phyloP scores from a whole-genome alignment of 208 protist species.

The Trypanosoma cruzi region DNA sequence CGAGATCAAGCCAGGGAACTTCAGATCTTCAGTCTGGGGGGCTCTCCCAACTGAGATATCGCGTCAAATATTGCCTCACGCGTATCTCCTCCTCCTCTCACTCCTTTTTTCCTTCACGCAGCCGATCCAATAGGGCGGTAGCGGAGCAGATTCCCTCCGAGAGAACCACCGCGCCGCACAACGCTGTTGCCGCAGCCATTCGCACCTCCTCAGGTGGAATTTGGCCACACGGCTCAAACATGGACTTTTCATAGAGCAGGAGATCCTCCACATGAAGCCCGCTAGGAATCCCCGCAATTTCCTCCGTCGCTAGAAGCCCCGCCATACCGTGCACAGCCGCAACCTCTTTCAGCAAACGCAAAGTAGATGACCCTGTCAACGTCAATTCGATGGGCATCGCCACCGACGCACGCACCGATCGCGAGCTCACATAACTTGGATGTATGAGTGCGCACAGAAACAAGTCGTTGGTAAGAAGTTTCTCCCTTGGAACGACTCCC shows the following conservation, averaged over 20 bases:
- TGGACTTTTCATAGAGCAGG: slow-evolving; percentile 40
- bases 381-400: slow-evolving; percentile 79
- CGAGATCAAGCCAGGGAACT: slow-evolving; percentile 91
- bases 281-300: slow-evolving; percentile 28
- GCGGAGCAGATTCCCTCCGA: slow-evolving; percentile 33
- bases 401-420: slow-evolving; percentile 23
- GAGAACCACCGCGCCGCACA: slow-evolving; percentile 65
- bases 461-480: slow-evolving; percentile 41
- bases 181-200: slow-evolving; percentile 59
- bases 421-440: slow-evolving; percentile 52
- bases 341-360: slow-evolving; percentile 51
- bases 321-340: slow-evolving; percentile 25
- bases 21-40: slow-evolving; percentile 92
- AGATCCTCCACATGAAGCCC: slow-evolving; percentile 34
- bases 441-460: slow-evolving; percentile 82
- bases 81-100: slow-evolving; percentile 1
- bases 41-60: slow-evolving; percentile 93
- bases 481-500: slow-evolving; percentile 41
- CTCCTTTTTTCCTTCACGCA: not conserved
- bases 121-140: slow-evolving; percentile 32
- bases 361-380: slow-evolving; percentile 41
- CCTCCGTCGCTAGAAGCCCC: slow-evolving; percentile 25
- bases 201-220: slow-evolving; percentile 54
- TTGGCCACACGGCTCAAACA: slow-evolving; percentile 8
- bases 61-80: slow-evolving; percentile 42